phyloP scores from a whole-genome alignment of 352 stramenopile species.

The Phytopythium sindhum region DNA sequence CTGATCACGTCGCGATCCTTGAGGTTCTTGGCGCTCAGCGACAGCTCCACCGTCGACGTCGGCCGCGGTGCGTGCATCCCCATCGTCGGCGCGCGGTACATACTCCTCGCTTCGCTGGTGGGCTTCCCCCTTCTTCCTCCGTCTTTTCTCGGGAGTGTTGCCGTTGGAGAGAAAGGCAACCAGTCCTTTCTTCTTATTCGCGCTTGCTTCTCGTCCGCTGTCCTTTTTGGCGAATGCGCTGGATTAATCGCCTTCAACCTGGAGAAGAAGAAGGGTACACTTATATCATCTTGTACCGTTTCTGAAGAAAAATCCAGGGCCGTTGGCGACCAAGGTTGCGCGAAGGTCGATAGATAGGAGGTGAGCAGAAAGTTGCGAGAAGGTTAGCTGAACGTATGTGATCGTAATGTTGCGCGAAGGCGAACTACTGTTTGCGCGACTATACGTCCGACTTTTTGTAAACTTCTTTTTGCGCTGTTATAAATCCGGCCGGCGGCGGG shows the following conservation, averaged over 20 bases:
- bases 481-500: background rate
- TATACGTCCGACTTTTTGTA: background rate
- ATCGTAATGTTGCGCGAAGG: constrained; percentile 9
- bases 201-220: background rate
- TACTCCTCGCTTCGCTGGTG: constrained; percentile 5
- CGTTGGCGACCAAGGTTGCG: too few relatives aligned
- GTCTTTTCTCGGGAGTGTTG: background rate
- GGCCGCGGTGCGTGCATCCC: constrained; percentile 17
- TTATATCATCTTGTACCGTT: background rate
- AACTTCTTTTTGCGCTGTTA: background rate
- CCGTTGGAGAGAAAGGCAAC: too few relatives aligned
- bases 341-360: background rate
- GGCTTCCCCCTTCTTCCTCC: background rate
- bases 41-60: constrained; percentile 75
- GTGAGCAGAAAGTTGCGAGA: too few relatives aligned
- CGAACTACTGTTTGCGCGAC: background rate
- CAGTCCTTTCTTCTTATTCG: background rate
- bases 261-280: background rate
- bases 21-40: constrained; percentile 73
- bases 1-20: constrained; percentile 85
- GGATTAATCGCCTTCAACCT: background rate
- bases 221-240: background rate
- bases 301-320: background rate
- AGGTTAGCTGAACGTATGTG: background rate
- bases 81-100: constrained; percentile 17